Conservation (phyloP, 2,329 filamentous ascomycete species). For the Colletotrichum musicola region DNA sequence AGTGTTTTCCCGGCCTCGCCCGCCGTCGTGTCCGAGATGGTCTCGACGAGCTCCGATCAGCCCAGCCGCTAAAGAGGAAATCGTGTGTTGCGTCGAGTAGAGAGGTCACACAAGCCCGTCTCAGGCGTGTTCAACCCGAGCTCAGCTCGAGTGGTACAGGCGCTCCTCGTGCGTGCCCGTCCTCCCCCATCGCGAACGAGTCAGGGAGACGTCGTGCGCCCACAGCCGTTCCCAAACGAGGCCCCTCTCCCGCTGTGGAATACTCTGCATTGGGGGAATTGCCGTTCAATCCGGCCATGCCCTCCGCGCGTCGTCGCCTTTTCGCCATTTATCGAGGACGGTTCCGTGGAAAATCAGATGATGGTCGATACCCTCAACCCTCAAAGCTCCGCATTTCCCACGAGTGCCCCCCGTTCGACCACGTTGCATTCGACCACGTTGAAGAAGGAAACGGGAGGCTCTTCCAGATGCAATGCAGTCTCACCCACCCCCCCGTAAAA, state of each 20-base stretch:
- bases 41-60: too few species aligned
- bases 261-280: not conserved
- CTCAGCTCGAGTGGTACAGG: too few species aligned
- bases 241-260: not conserved
- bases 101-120: too few species aligned
- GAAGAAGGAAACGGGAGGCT: not conserved
- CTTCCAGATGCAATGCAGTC: not conserved
- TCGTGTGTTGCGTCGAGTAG: too few species aligned
- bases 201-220: not conserved
- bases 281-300: not conserved
- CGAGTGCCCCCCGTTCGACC: not conserved
- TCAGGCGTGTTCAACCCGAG: too few species aligned
- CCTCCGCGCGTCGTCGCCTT: not conserved
- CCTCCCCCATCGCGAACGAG: too few species aligned
- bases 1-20: too few species aligned
- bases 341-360: not conserved
- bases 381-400: too few species aligned
- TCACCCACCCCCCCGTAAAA: not conserved
- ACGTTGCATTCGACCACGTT: too few species aligned
- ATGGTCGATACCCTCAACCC: not conserved
- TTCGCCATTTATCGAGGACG: not conserved
- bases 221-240: constrained; percentile 11
- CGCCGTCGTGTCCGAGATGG: too few species aligned
- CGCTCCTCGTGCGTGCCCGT: too few species aligned
- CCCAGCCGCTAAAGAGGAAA: too few species aligned